Conservation (phyloP, 2,329 filamentous ascomycete genomes). For the Pseudocercospora ulei region DNA sequence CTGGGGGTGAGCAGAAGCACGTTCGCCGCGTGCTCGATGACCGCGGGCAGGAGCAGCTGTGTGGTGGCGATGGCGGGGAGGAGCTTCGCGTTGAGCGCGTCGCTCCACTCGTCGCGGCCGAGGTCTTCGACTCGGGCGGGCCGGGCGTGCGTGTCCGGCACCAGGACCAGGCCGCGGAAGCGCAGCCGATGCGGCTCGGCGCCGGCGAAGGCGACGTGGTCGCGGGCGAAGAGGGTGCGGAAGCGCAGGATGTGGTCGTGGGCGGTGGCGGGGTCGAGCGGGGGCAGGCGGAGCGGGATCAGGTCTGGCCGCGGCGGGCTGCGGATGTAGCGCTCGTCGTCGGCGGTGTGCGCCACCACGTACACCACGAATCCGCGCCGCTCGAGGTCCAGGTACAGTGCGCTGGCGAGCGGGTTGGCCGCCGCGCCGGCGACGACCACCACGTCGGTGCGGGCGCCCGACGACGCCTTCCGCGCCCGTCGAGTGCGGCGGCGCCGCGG, state of each 20-base stretch:
- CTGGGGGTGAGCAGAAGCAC: slow-evolving; percentile 69
- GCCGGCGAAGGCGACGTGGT: slow-evolving; percentile 66
- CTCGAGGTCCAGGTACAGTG: slow-evolving; percentile 77
- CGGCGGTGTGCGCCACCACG: slow-evolving; percentile 71
- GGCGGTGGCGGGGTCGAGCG: slow-evolving; percentile 62
- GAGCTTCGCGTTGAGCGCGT: slow-evolving; percentile 84
- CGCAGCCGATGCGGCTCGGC: slow-evolving; percentile 65
- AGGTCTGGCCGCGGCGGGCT: slow-evolving; percentile 71
- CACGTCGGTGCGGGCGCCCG: slow-evolving; percentile 80
- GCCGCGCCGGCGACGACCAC: slow-evolving; percentile 81
- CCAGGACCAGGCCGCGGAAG: slow-evolving; percentile 70
- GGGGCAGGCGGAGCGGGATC: slow-evolving; percentile 69
- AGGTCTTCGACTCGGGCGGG: slow-evolving; percentile 79
- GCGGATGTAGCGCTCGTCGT: slow-evolving; percentile 73
- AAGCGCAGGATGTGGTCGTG: slow-evolving; percentile 63
- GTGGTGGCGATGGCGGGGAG: slow-evolving; percentile 80
- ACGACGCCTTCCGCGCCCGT: slow-evolving; percentile 66
- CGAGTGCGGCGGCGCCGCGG: slow-evolving; percentile 43
- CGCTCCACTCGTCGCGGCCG: slow-evolving; percentile 71
- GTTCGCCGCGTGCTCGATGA: slow-evolving; percentile 50
- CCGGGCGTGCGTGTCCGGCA: slow-evolving; percentile 63
- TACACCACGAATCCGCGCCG: slow-evolving; percentile 88
- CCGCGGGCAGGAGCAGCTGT: slow-evolving; percentile 63
- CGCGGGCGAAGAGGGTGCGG: slow-evolving; percentile 58
- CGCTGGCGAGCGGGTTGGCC: slow-evolving; percentile 70